Evolutionary conservation across 768 basidiomycete genomes (phyloP).

Genomic region (Lanmaoa pseudosensibilis): DNA sequence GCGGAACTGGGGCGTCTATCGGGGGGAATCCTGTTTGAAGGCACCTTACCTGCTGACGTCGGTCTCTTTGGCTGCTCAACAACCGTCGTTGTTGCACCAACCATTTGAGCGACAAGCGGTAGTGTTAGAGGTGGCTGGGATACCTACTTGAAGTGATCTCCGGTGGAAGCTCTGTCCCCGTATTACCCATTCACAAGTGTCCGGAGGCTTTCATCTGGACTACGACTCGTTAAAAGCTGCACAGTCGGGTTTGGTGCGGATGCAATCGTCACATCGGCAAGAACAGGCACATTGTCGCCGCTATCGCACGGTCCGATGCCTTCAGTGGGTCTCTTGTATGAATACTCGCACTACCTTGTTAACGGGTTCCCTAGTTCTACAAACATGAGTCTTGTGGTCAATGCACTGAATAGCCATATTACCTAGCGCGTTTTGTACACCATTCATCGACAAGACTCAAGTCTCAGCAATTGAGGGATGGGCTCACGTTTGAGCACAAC

Average conservation of each 20-base stretch:
- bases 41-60: constrained; percentile 96
- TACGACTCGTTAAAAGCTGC: constrained; percentile 97
- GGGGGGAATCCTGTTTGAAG: constrained; percentile 94
- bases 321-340: constrained; percentile 44
- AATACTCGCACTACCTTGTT: neutral
- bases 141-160: constrained; percentile 94
- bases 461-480: neutral
- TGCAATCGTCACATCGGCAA: constrained; percentile 99
- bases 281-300: constrained; percentile 89
- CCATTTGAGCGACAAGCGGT: constrained; percentile 50
- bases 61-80: constrained; percentile 96
- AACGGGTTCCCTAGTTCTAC: constrained; percentile 64
- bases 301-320: constrained; percentile 86
- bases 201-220: constrained; percentile 95
- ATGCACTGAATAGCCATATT: constrained; percentile 53
- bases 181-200: constrained; percentile 81
- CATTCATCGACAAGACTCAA: neutral
- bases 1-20: constrained; percentile 98
- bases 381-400: constrained; percentile 99
- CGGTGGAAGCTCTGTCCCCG: constrained; percentile 92
- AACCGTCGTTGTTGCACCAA: constrained; percentile 94
- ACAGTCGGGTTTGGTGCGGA: constrained; percentile 97
- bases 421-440: neutral
- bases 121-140: constrained; percentile 67
- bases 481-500: neutral